Base-by-base conservation (phyloP, 371 early-diverging fungal species). In the Lichtheimia hyalospora region DNA sequence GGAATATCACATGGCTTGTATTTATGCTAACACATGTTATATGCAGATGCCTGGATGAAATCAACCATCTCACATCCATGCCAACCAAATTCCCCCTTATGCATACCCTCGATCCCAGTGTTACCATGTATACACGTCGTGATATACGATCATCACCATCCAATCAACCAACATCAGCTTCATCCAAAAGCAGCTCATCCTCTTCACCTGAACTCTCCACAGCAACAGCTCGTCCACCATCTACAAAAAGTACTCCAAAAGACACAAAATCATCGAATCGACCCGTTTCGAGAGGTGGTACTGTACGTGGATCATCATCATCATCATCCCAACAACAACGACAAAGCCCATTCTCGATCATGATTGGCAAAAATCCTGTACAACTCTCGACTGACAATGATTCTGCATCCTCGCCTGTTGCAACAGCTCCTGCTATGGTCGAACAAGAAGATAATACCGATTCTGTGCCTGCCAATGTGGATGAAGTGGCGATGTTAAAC, bases 21-120 rank as follows among this genome's bases (percentile, higher is more conserved):
- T n/a, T n/a, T n/a, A 24, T 50, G n/a, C 49, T 39, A 34, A 34
- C 34, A 34, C 5, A 34, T 34, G 34, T 34, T 34, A 13, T 20
- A 10, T 18, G 16, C 62, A 86, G 86, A 8, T 88, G 88, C 42
- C 66, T 88, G 13, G 82, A 86, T 67, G 88, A 86, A 69, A 84
- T 88, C 56, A 82, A 84, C 62, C 82, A 85, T 44, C 58, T 87
- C 41, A 82, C 84, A 23, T 66, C 76, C 40, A 63, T 75, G 63
- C 74, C 81, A 12, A 72, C 62, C 10, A 71, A 70, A 65, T 58
- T 77, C 44, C 74, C 77, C 25, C 52, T 73, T 34, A 68, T 76
- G 25, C 61, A 46, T 46, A 18, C 46, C 21, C n/a, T 46, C 16
- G 46, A 18, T 21, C 46, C 46, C 46, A n/a, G 21, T 10, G 21